Conservation (phyloP, 371 early-diverging fungal genomes). For the Mortierella sp. region DNA sequence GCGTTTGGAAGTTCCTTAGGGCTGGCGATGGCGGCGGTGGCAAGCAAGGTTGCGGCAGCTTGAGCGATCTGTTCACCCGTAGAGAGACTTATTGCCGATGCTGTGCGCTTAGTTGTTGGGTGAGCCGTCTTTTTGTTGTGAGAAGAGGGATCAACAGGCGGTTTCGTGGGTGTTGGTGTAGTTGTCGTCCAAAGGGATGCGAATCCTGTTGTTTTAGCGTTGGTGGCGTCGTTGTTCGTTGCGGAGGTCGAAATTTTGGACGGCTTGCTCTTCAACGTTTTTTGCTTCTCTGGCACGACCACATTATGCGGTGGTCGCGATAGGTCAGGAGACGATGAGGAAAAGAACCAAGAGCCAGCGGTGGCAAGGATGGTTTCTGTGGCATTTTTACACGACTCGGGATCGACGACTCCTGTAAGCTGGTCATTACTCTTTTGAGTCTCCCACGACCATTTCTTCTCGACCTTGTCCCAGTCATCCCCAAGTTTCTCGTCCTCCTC, state of each 20-base stretch:
- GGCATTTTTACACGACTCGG: constrained; percentile 19
- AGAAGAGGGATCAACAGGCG: neutral
- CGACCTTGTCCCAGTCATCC: constrained; percentile 46
- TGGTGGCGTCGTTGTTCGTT: neutral
- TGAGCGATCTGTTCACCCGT: constrained; percentile 48
- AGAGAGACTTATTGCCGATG: constrained; percentile 5
- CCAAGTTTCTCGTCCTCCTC: constrained; percentile 28
- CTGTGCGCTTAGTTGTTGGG: neutral
- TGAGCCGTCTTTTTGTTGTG: neutral
- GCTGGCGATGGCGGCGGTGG: constrained; percentile 21
- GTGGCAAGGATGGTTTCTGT: neutral
- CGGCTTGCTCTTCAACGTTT: neutral
- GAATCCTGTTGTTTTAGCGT: constrained; percentile 7
- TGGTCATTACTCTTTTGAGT: constrained; percentile 47
- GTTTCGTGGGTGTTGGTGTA: neutral
- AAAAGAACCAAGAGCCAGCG: constrained; percentile 19
- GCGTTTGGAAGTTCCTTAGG: constrained; percentile 16
- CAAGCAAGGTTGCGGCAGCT: constrained; percentile 46
- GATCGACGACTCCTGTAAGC: constrained; percentile 32
- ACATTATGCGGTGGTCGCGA: neutral
- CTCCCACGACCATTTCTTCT: constrained; percentile 28
- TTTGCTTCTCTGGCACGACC: neutral
- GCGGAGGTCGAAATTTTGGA: constrained; percentile 2
- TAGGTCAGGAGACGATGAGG: neutral
- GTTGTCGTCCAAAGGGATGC: constrained; percentile 9